Evolutionary conservation across 2,329 filamentous ascomycete species (phyloP), one percentile per base, ranked within the genome.

Genomic region (Botrytis elliptica): DNA sequence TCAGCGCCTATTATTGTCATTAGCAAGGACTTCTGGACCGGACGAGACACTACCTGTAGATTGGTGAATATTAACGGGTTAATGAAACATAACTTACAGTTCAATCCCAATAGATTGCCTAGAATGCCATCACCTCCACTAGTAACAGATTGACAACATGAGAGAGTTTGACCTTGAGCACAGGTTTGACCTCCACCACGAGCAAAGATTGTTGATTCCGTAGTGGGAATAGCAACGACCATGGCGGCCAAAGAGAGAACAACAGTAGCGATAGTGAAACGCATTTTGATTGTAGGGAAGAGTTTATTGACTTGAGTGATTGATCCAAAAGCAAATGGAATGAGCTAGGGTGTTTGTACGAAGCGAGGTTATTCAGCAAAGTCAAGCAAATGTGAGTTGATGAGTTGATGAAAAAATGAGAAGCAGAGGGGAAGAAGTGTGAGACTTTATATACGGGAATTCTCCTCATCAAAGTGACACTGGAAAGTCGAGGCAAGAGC

Each of bases 201-300:
- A 66, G 25, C 36, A 4, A 49, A 29, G 16, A 69, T 20, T 25
- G 36, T 40, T n/a, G 38, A 42, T 42, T 59, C 78, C 66, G 16
- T 70, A 49, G n/a, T 71, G 49, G 78, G 77, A n/a, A 57, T 49
- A 20, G 79, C 79, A 38, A 78, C 63, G 57, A 75, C 72, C 46
- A 77, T 64, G 18, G 75, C 49, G 64, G 75, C 73, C 63, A 79
- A 63, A 65, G 80, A 76, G 59, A 81, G 59, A 57, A 77, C 52
- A 42, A 75, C 16, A 73, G 76, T 60, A 62, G 74, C 42, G 59
- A 73, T 74, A 49, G 73, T 75, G 75, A 81, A 75, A 52, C 78
- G 76, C 79, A 81, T 81, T 71, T 74, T 80, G 77, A 74, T 60
- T 57, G 25, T 42, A 42, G 40, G 49, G 6, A 57, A 38, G 38